Percentiles rank a stretch among this genome's conserved stretches.
Conservation (phyloP, 768 basidiomycete genomes). For the Auricularia auricula-judae region DNA sequence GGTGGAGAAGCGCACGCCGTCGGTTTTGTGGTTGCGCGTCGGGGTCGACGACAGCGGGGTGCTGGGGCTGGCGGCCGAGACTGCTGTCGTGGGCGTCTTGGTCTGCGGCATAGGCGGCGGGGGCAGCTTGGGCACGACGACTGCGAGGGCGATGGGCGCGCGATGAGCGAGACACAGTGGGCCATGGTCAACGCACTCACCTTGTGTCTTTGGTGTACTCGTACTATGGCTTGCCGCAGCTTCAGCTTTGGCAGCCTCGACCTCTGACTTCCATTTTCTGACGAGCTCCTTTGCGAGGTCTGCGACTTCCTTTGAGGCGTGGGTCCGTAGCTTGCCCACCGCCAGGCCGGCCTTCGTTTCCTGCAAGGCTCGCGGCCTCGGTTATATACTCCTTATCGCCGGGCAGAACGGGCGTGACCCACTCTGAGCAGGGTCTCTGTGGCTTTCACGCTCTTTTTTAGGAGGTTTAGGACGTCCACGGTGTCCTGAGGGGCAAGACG, state of each 20-base stretch:
- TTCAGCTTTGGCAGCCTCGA: constrained; percentile 41
- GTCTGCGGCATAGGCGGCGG: constrained; percentile 11
- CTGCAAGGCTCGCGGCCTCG: constrained; percentile 26
- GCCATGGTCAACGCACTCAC: constrained; percentile 19
- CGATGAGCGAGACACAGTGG: not conserved
- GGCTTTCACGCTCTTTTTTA: constrained; percentile 12
- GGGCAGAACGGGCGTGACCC: constrained; percentile 1
- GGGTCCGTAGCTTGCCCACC: constrained; percentile 76
- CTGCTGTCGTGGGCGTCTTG: constrained; percentile 14
- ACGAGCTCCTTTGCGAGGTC: constrained; percentile 86
- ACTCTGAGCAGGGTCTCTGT: constrained; percentile 14
- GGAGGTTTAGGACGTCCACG: constrained; percentile 3
- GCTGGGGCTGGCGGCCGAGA: constrained; percentile 11
- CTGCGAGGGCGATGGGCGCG: not conserved
- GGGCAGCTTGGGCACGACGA: not conserved
- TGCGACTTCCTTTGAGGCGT: constrained; percentile 59
- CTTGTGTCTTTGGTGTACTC: constrained; percentile 22
- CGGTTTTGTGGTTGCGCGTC: constrained; percentile 53
- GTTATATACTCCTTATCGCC: not conserved
- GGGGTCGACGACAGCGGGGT: constrained; percentile 25
- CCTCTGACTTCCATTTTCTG: constrained; percentile 83
- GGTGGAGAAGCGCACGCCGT: constrained; percentile 46
- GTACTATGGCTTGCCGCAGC: not conserved
- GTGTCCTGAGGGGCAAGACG: constrained; percentile 5
- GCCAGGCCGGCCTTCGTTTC: constrained; percentile 90